Percentiles rank a stretch among this genome's conserved stretches.
Evolutionary conservation across 306 rosid genomes (phyloP).

Genomic region (Inga laurina): DNA sequence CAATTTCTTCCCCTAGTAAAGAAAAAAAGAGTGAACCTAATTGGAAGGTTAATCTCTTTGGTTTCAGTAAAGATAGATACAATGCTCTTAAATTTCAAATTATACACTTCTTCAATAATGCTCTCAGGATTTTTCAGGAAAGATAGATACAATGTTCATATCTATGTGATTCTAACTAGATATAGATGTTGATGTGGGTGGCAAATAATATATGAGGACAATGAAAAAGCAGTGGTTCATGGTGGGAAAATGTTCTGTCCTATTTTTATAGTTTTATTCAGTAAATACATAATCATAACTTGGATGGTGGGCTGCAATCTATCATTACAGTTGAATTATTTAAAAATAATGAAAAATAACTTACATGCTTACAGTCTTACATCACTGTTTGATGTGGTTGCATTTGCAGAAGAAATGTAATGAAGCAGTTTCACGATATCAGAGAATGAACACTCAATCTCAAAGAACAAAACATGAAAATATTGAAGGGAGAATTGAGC

Average conservation of each 20-base stretch:
- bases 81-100: slow-evolving; percentile 13
- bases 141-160: background rate
- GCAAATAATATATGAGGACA: slow-evolving; percentile 11
- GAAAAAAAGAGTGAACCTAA: background rate
- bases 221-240: slow-evolving; percentile 3
- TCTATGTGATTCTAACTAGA: slow-evolving; percentile 12
- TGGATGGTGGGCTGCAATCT: slow-evolving; percentile 7
- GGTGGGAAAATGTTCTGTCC: slow-evolving; percentile 20
- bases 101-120: no score
- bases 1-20: background rate
- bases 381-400: slow-evolving; percentile 25
- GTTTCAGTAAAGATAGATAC: slow-evolving; percentile 5
- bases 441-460: slow-evolving; percentile 30
- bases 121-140: background rate
- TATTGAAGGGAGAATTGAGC: slow-evolving; percentile 28
- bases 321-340: background rate
- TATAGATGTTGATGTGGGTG: background rate
- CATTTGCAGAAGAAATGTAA: slow-evolving; percentile 47
- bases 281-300: slow-evolving; percentile 14
- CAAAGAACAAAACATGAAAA: slow-evolving; percentile 39
- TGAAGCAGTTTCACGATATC: slow-evolving; percentile 41
- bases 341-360: background rate
- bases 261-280: background rate
- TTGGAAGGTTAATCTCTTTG: background rate
- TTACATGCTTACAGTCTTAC: background rate